Evolutionary conservation across 371 early-diverging fungal species (phyloP).

Genomic region (Mucor velutinosus): DNA sequence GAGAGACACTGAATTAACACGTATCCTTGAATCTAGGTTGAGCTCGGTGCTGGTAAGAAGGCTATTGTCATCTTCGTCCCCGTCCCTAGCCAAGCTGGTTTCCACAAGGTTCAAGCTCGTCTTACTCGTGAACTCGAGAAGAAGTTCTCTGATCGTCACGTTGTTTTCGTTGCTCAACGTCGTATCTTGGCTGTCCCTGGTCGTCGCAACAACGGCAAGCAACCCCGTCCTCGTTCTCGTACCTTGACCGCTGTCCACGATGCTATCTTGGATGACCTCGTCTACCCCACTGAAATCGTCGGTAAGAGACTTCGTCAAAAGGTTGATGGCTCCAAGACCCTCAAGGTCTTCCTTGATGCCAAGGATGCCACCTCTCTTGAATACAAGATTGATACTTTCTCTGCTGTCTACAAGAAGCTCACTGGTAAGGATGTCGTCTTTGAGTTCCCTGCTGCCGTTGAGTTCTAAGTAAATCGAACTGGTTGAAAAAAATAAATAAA

Average conservation of each 20-base stretch:
- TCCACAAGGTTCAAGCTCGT: slow-evolving; percentile 94
- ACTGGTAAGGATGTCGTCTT: slow-evolving; percentile 97
- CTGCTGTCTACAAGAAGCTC: slow-evolving; percentile 91
- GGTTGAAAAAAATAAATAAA: not conserved
- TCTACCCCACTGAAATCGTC: slow-evolving; percentile 96
- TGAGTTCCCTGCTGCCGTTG: slow-evolving; percentile 82
- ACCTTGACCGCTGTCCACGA: slow-evolving; percentile 96
- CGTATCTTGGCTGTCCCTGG: slow-evolving; percentile 92
- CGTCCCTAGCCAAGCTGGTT: slow-evolving; percentile 87
- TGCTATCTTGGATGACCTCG: slow-evolving; percentile 92
- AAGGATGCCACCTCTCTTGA: slow-evolving; percentile 96
- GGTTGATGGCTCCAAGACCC: slow-evolving; percentile 89
- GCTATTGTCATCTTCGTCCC: slow-evolving; percentile 95
- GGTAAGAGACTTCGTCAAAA: slow-evolving; percentile 96
- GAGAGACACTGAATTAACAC: slow-evolving; percentile 55
- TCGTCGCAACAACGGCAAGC: slow-evolving; percentile 83
- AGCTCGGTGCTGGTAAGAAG: slow-evolving; percentile 91
- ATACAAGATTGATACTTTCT: slow-evolving; percentile 97
- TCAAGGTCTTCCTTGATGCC: slow-evolving; percentile 95
- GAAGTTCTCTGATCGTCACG: slow-evolving; percentile 98
- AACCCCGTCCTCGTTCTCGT: slow-evolving; percentile 92
- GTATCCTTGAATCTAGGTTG: slow-evolving; percentile 69
- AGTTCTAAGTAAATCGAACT: slow-evolving; percentile 17
- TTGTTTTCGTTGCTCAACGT: slow-evolving; percentile 93
- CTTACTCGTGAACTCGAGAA: slow-evolving; percentile 98